These are phyloP conservation scores for Globisporangium irregulare DNA, from an alignment of 352 stramenopile species.

Conservation along the genomic window DNA sequence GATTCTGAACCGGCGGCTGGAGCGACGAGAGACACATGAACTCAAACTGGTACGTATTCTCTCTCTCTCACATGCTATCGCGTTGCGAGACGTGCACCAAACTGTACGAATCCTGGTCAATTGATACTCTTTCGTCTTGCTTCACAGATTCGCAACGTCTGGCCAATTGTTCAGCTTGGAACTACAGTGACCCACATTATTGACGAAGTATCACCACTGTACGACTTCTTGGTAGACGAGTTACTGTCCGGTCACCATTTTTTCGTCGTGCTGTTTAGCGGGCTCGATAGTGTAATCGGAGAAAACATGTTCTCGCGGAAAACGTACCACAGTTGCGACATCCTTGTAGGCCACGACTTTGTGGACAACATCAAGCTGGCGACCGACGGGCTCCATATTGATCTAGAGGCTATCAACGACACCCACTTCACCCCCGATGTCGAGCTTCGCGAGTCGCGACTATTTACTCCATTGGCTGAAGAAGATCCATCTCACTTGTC, in stretches of 20 bases:
- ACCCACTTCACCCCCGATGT: conserved; percentile 33
- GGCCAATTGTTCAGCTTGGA: conserved; percentile 57
- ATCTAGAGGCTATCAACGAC: conserved; percentile 52
- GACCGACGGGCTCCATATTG: conserved; percentile 48
- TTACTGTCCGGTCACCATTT: conserved; percentile 47
- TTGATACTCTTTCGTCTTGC: too few relatives aligned
- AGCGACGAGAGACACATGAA: conserved; percentile 49
- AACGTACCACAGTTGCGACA: conserved; percentile 56
- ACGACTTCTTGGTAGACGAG: conserved; percentile 37
- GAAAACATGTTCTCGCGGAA: conserved; percentile 64
- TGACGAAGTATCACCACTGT: conserved; percentile 48
- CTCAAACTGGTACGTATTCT: conserved; percentile 30
- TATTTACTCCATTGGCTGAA: conserved; percentile 14
- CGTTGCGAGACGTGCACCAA: neutral
- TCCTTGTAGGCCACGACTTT: conserved; percentile 59
- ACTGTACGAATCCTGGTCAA: neutral
- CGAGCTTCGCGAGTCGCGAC: conserved; percentile 26
- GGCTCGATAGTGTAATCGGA: conserved; percentile 46
- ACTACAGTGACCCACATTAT: conserved; percentile 58
- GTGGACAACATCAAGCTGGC: conserved; percentile 60
- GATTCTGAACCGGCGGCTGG: conserved; percentile 41
- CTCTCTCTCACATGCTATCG: neutral
- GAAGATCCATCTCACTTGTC: neutral
- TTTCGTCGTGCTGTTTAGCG: conserved; percentile 57
- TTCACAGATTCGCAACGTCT: conserved; percentile 48